These are phyloP conservation scores for Colletotrichum salicis DNA, from an alignment of 2,329 filamentous ascomycete genomes.

Conservation along the genomic window DNA sequence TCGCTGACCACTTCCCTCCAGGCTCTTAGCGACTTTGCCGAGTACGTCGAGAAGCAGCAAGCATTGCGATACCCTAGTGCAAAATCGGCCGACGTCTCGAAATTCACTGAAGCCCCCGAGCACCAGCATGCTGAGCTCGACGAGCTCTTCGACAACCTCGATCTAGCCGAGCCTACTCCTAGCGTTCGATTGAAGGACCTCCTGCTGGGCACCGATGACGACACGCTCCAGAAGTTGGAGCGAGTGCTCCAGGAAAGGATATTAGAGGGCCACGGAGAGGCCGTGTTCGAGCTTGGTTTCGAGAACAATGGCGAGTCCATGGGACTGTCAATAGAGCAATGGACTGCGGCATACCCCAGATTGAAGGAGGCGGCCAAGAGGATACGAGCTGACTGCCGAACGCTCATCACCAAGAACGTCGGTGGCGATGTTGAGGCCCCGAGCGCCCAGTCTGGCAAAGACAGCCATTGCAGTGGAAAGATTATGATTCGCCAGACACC, in stretches of 20 bases:
- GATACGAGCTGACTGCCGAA: slow-evolving; percentile 77
- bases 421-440: slow-evolving; percentile 80
- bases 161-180: slow-evolving; percentile 75
- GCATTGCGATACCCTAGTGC: slow-evolving; percentile 70
- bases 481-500: slow-evolving; percentile 83
- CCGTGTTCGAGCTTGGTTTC: slow-evolving; percentile 89
- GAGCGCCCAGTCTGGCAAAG: slow-evolving; percentile 69
- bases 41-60: slow-evolving; percentile 97
- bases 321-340: slow-evolving; percentile 78
- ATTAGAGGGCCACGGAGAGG: slow-evolving; percentile 87
- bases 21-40: slow-evolving; percentile 94
- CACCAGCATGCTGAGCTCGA: slow-evolving; percentile 86
- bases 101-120: slow-evolving; percentile 50
- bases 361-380: slow-evolving; percentile 73
- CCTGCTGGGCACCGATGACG: slow-evolving; percentile 72
- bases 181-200: slow-evolving; percentile 79
- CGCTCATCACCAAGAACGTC: slow-evolving; percentile 91
- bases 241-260: slow-evolving; percentile 75
- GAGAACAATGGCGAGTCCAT: slow-evolving; percentile 91
- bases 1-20: slow-evolving; percentile 41
- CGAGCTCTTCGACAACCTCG: slow-evolving; percentile 89
- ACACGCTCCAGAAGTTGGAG: slow-evolving; percentile 70
- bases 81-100: slow-evolving; percentile 42
- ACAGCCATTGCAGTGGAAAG: slow-evolving; percentile 84
- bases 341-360: slow-evolving; percentile 76